These are phyloP conservation scores for Knufia fluminis DNA, from an alignment of 2,329 filamentous ascomycete genomes.

Conservation along the genomic window DNA sequence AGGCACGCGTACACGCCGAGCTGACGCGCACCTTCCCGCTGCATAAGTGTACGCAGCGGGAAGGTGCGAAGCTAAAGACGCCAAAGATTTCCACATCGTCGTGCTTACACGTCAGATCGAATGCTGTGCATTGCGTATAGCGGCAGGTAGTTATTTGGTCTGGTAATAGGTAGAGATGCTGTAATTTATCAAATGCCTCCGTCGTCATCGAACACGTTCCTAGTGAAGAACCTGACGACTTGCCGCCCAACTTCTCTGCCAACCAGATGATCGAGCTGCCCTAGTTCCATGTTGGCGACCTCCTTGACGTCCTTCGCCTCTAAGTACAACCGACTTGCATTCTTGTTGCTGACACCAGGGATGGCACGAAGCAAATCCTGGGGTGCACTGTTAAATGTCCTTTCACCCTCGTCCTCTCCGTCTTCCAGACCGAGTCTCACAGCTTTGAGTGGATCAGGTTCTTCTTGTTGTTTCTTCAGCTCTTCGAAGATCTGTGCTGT, in stretches of 20 bases:
- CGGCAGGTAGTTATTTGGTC: too few species aligned
- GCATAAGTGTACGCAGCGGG: too few species aligned
- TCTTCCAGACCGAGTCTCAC: constrained; percentile 66
- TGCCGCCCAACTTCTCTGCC: constrained; percentile 68
- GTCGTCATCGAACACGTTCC: constrained; percentile 48
- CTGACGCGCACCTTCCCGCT: too few species aligned
- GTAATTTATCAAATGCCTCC: too few species aligned
- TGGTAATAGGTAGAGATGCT: too few species aligned
- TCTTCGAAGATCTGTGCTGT: constrained; percentile 95
- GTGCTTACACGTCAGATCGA: too few species aligned
- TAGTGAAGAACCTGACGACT: constrained; percentile 73
- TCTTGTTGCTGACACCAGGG: constrained; percentile 74
- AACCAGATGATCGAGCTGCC: constrained; percentile 63
- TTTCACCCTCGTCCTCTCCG: constrained; percentile 50
- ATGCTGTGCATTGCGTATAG: too few species aligned
- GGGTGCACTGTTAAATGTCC: constrained; percentile 71
- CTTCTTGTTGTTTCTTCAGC: constrained; percentile 78
- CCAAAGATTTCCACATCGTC: too few species aligned
- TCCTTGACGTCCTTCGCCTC: constrained; percentile 68
- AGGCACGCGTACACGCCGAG: too few species aligned
- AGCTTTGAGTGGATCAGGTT: constrained; percentile 82
- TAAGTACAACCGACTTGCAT: constrained; percentile 61
- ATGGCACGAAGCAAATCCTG: constrained; percentile 84
- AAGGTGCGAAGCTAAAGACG: too few species aligned
- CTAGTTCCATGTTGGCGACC: constrained; percentile 74